Conservation (phyloP, 352 stramenopile species). For the Phytophthora pisi region DNA sequence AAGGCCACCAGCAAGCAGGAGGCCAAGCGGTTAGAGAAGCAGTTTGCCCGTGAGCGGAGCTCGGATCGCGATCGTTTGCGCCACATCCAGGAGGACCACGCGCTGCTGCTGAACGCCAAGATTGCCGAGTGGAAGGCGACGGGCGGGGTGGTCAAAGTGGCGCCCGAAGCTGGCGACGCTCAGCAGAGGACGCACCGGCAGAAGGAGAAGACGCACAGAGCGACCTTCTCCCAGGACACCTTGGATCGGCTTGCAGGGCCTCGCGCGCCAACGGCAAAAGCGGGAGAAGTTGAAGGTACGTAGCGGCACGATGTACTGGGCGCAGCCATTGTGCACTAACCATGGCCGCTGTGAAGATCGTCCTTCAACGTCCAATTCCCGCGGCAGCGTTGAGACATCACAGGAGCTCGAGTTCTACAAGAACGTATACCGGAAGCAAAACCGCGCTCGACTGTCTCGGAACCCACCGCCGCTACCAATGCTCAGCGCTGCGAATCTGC, state of each 20-base stretch:
- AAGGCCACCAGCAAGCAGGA: constrained; percentile 48
- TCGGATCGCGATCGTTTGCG: constrained; percentile 56
- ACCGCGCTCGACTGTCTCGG: constrained; percentile 41
- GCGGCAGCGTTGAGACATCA: constrained; percentile 35
- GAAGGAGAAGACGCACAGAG: constrained; percentile 31
- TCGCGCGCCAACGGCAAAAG: constrained; percentile 23
- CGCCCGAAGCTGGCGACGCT: constrained; percentile 2
- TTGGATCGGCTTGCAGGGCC: constrained; percentile 51
- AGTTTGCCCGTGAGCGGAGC: constrained; percentile 54
- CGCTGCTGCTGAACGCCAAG: constrained; percentile 55
- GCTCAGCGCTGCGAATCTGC: constrained; percentile 37
- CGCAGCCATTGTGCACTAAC: background rate
- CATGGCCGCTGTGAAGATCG: constrained; percentile 6
- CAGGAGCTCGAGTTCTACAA: constrained; percentile 61
- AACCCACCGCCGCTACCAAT: constrained; percentile 13
- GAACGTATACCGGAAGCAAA: constrained; percentile 53
- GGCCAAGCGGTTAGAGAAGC: constrained; percentile 52
- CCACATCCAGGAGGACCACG: constrained; percentile 69
- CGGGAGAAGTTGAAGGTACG: constrained; percentile 19
- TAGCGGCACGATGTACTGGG: background rate
- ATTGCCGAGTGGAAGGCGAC: constrained; percentile 56
- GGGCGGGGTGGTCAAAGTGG: constrained; percentile 22
- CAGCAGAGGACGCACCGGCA: background rate
- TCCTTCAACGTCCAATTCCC: constrained; percentile 9
- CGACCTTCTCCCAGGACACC: constrained; percentile 48